phyloP scores from a whole-genome alignment of 805 yeast genomes.

The Hanseniaspora valbyensis region DNA sequence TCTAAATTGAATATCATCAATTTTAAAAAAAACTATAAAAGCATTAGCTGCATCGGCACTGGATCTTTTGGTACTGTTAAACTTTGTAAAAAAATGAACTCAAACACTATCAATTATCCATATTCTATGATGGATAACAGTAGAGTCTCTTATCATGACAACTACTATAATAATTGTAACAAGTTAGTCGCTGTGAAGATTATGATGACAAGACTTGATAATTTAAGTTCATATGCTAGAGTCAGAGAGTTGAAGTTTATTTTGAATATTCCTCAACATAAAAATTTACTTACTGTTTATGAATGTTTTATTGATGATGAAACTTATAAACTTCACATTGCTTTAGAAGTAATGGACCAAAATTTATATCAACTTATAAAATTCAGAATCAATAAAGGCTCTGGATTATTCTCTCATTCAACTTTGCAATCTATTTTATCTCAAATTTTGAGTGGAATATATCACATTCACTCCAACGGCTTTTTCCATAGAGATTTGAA shows the following conservation, averaged over 20 bases:
- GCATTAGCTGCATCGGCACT: constrained; percentile 48
- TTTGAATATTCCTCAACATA: constrained; percentile 57
- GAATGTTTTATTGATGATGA: constrained; percentile 67
- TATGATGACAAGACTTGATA: constrained; percentile 46
- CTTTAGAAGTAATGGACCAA: constrained; percentile 82
- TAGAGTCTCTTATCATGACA: constrained; percentile 22
- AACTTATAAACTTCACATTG: constrained; percentile 56
- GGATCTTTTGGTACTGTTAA: constrained; percentile 70
- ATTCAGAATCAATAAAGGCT: constrained; percentile 30
- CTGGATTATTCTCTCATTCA: constrained; percentile 37
- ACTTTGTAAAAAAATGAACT: constrained; percentile 42
- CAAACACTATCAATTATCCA: constrained; percentile 13
- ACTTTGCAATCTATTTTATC: constrained; percentile 56
- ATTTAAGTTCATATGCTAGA: constrained; percentile 44
- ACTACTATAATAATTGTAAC: constrained; percentile 27
- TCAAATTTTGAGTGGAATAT: constrained; percentile 65
- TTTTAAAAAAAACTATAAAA: constrained; percentile 36
- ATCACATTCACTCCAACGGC: constrained; percentile 61
- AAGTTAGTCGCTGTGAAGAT: constrained; percentile 69
- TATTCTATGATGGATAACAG: constrained; percentile 41
- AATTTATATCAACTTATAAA: constrained; percentile 69
- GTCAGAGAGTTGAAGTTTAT: constrained; percentile 63
- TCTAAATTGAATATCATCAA: constrained; percentile 26
- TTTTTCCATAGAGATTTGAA: constrained; percentile 78
- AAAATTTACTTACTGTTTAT: constrained; percentile 57